Percentiles rank a stretch among this genome's conserved stretches.
phyloP scores from a whole-genome alignment of 192 early-diverging fungal species.

The Podila clonocystis region DNA sequence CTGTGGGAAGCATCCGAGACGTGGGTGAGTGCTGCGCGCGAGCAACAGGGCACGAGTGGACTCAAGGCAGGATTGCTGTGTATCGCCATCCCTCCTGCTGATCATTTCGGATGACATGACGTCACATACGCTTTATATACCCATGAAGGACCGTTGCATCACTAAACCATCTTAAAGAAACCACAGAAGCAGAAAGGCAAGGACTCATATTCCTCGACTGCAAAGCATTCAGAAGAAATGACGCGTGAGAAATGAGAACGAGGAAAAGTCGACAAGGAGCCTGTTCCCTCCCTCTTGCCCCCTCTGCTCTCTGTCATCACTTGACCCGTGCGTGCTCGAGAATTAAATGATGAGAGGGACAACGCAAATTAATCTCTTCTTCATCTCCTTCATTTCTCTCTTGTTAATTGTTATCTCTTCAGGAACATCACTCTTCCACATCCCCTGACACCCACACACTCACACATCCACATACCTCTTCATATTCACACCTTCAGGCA shows the following conservation, averaged over 20 bases:
- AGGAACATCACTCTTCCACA: no score
- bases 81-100: constrained; percentile 17
- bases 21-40: constrained; percentile 10
- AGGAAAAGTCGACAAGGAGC: background rate
- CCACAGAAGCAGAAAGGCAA: no score
- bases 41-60: background rate
- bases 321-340: background rate
- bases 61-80: constrained; percentile 22
- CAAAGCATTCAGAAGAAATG: background rate
- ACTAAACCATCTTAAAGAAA: no score
- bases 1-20: constrained; percentile 23
- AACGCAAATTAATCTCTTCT: background rate
- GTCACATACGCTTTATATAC: background rate
- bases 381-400: background rate
- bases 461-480: background rate
- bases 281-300: background rate
- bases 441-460: background rate
- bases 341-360: background rate
- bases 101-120: background rate
- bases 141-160: no score
- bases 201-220: no score
- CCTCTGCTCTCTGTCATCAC: background rate
- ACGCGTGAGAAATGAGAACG: background rate
- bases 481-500: background rate
- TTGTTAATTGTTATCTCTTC: no score